Percentiles rank a stretch among this genome's conserved stretches.
These are phyloP conservation scores for Cystofilobasidium capitatum DNA, from an alignment of 768 basidiomycete genomes.

Conservation along the genomic window DNA sequence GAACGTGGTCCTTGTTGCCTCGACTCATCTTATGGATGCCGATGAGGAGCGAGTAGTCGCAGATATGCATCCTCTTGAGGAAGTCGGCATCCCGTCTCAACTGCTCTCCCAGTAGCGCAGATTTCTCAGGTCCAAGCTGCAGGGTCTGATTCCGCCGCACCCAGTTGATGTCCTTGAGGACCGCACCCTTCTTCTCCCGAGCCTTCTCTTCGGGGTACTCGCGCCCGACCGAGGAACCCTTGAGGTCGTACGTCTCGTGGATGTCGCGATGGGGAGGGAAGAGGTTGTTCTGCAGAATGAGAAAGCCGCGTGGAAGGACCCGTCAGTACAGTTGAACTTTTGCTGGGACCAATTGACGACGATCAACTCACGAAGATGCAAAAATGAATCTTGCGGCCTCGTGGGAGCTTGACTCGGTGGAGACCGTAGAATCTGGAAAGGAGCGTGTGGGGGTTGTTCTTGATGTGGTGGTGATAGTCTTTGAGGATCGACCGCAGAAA, in stretches of 20 bases:
- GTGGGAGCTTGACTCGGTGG: slow-evolving; percentile 91
- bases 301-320: not conserved
- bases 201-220: slow-evolving; percentile 76
- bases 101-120: slow-evolving; percentile 82
- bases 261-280: slow-evolving; percentile 96
- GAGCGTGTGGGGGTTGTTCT: slow-evolving; percentile 83
- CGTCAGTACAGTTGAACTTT: not conserved
- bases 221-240: slow-evolving; percentile 84
- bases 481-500: slow-evolving; percentile 77
- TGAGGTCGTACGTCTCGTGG: slow-evolving; percentile 95
- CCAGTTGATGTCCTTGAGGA: slow-evolving; percentile 96
- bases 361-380: slow-evolving; percentile 86
- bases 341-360: not conserved
- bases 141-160: slow-evolving; percentile 65
- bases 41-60: slow-evolving; percentile 93
- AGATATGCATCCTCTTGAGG: slow-evolving; percentile 69
- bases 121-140: slow-evolving; percentile 92
- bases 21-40: slow-evolving; percentile 86
- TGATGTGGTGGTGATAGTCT: slow-evolving; percentile 74
- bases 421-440: slow-evolving; percentile 92
- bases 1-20: slow-evolving; percentile 83
- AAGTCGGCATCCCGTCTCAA: slow-evolving; percentile 77
- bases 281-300: slow-evolving; percentile 60
- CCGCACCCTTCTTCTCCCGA: slow-evolving; percentile 68
- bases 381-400: slow-evolving; percentile 92